Evolutionary conservation across 208 protist species (phyloP).

Genomic region (Crithidia acanthocephali): DNA sequence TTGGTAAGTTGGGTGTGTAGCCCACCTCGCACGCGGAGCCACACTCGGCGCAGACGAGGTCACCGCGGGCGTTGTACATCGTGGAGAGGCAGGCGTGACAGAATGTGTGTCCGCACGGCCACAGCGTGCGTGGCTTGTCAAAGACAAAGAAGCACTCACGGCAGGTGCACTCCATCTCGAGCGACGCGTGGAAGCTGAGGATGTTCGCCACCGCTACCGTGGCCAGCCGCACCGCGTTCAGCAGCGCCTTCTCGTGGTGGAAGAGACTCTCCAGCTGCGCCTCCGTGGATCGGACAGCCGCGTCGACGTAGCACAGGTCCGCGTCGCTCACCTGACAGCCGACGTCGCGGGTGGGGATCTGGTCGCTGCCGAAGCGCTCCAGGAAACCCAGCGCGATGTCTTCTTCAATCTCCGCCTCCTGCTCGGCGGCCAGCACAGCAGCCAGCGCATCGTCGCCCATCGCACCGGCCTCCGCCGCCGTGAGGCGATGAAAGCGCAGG

Average conservation of each 20-base stretch:
- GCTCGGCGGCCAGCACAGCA: background rate
- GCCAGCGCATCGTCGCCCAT: background rate
- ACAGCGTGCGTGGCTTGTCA: conserved; percentile 80
- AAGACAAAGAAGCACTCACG: conserved; percentile 89
- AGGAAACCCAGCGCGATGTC: conserved; percentile 57
- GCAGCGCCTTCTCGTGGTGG: conserved; percentile 65
- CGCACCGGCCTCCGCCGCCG: conserved; percentile 17
- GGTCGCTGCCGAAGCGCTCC: conserved; percentile 55
- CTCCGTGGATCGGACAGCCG: conserved; percentile 53
- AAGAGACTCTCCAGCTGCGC: conserved; percentile 75
- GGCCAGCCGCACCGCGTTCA: conserved; percentile 59
- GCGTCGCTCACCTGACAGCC: conserved; percentile 72
- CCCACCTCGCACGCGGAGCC: conserved; percentile 80
- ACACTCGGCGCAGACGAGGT: conserved; percentile 89
- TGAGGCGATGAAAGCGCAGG: conserved; percentile 30
- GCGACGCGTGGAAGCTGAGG: conserved; percentile 81
- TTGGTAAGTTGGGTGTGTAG: conserved; percentile 83
- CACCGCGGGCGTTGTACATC: conserved; percentile 78
- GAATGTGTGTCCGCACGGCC: conserved; percentile 92
- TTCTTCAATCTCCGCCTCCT: conserved; percentile 7
- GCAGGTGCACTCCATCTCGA: conserved; percentile 90
- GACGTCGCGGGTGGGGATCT: conserved; percentile 38
- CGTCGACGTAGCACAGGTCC: conserved; percentile 80
- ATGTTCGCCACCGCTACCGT: conserved; percentile 78
- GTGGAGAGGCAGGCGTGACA: conserved; percentile 73